These are phyloP conservation scores for Cladosporium sp. DNA, from an alignment of 2,329 filamentous ascomycete genomes.

Conservation along the genomic window DNA sequence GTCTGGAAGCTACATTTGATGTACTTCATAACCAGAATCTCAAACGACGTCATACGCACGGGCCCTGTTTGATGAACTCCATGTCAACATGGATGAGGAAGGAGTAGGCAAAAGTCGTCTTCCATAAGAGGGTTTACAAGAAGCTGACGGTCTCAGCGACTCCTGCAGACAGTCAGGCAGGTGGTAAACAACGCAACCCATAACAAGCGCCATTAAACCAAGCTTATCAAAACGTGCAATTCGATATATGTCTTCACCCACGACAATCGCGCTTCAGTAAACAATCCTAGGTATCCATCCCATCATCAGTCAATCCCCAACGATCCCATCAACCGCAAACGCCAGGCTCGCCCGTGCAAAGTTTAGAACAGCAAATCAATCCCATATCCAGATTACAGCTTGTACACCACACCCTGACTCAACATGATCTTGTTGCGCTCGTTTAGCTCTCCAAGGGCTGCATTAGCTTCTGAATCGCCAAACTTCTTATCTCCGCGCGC, in stretches of 20 bases:
- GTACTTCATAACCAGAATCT: neutral
- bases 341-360: neutral
- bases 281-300: conserved; percentile 1
- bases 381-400: conserved; percentile 37
- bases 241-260: neutral
- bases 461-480: conserved; percentile 68
- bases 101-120: neutral
- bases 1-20: too few species aligned
- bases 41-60: conserved; percentile 14
- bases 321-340: neutral
- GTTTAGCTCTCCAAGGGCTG: conserved; percentile 77
- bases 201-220: neutral
- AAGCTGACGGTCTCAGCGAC: too few species aligned
- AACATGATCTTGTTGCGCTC: conserved; percentile 86
- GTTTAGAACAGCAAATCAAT: neutral
- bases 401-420: conserved; percentile 52
- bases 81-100: neutral
- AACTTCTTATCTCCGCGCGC: conserved; percentile 62
- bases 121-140: too few species aligned
- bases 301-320: neutral
- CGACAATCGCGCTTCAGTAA: neutral
- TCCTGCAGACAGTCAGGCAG: neutral
- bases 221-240: neutral
- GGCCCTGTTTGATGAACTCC: conserved; percentile 1
- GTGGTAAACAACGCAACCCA: neutral